phyloP scores from a whole-genome alignment of 495 filamentous ascomycete genomes.

The Beverwykella pulmonaria region DNA sequence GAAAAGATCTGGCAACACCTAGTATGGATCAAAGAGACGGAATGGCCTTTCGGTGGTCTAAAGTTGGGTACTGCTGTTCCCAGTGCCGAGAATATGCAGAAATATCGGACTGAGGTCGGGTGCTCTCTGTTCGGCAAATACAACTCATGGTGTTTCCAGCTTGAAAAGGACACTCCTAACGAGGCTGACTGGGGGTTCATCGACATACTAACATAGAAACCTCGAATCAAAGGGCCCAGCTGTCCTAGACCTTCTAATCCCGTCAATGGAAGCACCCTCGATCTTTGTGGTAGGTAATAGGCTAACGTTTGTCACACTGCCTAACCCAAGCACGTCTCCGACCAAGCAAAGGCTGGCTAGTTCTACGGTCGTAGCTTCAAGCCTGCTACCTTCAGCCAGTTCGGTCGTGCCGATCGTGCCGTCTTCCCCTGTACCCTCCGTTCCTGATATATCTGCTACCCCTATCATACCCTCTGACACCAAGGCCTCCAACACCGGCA shows the following conservation, averaged over 20 bases:
- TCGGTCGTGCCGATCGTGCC: no score
- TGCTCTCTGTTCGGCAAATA: slow-evolving; percentile 25
- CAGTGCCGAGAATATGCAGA: slow-evolving; percentile 15
- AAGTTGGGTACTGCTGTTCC: slow-evolving; percentile 34
- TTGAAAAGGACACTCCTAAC: not conserved
- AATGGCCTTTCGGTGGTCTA: slow-evolving; percentile 51
- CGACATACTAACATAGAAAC: not conserved
- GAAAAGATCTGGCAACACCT: slow-evolving; percentile 46
- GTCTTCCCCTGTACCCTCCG: no score
- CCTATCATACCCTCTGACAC: no score
- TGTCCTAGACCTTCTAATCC: not conserved
- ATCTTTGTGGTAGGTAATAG: no score
- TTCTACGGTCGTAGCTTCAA: no score
- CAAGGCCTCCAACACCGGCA: no score
- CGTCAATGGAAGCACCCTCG: not conserved
- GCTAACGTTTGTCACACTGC: not conserved
- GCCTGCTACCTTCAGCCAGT: no score
- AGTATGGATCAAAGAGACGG: slow-evolving; percentile 58
- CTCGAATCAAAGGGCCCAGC: not conserved
- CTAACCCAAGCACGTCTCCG: not conserved
- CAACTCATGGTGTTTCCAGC: not conserved
- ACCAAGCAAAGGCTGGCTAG: not conserved
- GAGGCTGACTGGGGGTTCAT: not conserved
- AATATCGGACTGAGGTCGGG: slow-evolving; percentile 43
- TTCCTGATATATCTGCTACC: no score